Base-by-base conservation (phyloP, 192 early-diverging fungal genomes). In the Thamnidium elegans region DNA sequence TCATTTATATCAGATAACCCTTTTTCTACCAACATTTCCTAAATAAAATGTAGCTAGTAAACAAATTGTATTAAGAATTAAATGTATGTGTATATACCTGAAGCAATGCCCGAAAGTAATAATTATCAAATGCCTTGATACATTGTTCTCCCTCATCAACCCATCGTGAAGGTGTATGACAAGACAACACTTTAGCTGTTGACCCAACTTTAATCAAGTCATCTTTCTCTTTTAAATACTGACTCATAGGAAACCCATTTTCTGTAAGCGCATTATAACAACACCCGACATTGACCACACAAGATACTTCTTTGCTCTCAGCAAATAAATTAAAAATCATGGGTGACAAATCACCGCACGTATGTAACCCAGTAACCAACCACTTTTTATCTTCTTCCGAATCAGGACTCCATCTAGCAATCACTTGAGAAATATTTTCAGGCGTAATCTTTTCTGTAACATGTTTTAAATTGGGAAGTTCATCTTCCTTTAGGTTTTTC, bases 81-180 rank as follows among this genome's bases (percentile, higher is more conserved):
- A 26, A 26, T 2, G 26, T 48, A 48, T 6, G 4, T 39, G 0
- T 20, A 46, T 11, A 34, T 71, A 82, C 80, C 62, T 91, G 92
- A 26, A 95, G 68, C 44, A 95, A 68, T 1, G 88, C 89, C 7
- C 94, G 84, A 69, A 83, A 90, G 63, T 82, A 87, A 75, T 92
- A 86, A 34, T 88, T 81, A 9, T 77, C 72, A 63, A 89, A 92
- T 13, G 80, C 76, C 19, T 81, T 86, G 15, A 83, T 64, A 2
- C 79, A 79, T 20, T 78, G 78, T 9, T 79, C 81, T 9, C 70
- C 68, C 46, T 88, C 66, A 43, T 65, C 67, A 8, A 77, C 78
- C 94, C 94, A 96, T 17, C 92, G 85, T 50, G 80, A 77, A 1
- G 90, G 82, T 1, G 91, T 88, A 64, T 96, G 94, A 65, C 94